phyloP scores from a whole-genome alignment of 1,284 basidiomycete genomes.

The Marasmius fiardii region DNA sequence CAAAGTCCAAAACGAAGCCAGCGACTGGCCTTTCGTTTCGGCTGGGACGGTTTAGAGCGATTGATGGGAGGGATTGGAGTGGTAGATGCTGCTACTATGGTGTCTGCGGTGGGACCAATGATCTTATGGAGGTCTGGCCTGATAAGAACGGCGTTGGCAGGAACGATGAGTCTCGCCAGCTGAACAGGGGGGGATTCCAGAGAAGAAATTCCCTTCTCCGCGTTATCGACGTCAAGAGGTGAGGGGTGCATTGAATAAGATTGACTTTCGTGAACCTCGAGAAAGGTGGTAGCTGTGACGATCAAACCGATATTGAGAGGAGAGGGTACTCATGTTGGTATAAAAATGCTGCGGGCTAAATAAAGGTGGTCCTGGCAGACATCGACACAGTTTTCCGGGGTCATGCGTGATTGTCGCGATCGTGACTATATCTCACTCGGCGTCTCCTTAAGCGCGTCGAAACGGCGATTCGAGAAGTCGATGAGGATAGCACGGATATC shows the following conservation, averaged over 20 bases:
- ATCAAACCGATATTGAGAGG: neutral
- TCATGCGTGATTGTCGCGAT: no score
- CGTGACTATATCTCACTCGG: no score
- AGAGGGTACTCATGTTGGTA: neutral
- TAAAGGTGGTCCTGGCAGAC: no score
- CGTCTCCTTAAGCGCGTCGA: no score
- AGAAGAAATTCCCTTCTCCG: slow-evolving; percentile 32
- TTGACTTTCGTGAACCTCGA: neutral
- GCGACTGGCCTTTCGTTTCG: slow-evolving; percentile 26
- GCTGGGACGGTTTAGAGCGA: slow-evolving; percentile 15
- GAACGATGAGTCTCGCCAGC: neutral
- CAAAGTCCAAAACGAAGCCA: slow-evolving; percentile 55
- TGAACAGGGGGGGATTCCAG: slow-evolving; percentile 6
- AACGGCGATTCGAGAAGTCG: neutral
- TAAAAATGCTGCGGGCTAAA: no score
- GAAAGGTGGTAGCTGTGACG: neutral
- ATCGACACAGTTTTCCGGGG: no score
- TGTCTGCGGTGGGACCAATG: neutral
- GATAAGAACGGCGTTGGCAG: neutral
- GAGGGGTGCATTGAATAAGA: neutral
- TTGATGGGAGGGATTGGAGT: neutral
- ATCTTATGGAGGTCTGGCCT: neutral
- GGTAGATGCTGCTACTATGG: neutral
- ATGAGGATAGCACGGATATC: neutral
- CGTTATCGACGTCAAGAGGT: slow-evolving; percentile 30